These are phyloP conservation scores for Scutellaria minor DNA, from an alignment of 257 asterid genomes.

Conservation along the genomic window DNA sequence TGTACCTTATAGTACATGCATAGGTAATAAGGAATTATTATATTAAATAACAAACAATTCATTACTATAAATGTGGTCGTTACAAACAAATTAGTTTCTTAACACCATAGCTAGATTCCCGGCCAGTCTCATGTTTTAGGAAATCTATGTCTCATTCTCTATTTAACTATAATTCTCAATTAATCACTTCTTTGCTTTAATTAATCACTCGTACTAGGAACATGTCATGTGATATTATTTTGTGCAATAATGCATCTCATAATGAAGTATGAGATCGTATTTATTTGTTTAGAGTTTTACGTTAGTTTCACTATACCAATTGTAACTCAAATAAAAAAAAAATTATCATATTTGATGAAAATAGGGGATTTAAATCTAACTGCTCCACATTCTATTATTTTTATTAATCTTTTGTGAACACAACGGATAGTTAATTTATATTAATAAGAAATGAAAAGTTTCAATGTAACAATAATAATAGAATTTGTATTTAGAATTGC, in stretches of 20 bases:
- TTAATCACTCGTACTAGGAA: not conserved
- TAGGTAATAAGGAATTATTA: not conserved
- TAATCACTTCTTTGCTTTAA: not conserved
- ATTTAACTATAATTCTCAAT: not conserved
- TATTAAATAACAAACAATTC: not conserved
- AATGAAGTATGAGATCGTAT: not conserved
- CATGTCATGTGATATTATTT: slow-evolving; percentile 2
- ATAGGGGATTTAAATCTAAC: no score
- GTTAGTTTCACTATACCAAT: no score
- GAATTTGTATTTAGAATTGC: no score
- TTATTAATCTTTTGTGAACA: no score
- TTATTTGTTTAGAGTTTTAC: no score
- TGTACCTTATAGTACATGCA: not conserved
- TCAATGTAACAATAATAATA: no score
- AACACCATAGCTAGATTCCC: slow-evolving; percentile 72
- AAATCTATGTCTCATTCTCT: slow-evolving; percentile 44
- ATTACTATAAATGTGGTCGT: slow-evolving; percentile 3
- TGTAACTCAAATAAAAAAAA: no score
- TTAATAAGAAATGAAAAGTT: no score
- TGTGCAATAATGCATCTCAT: slow-evolving; percentile 3
- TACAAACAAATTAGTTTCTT: slow-evolving; percentile 43
- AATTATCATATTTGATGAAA: no score
- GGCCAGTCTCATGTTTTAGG: slow-evolving; percentile 45
- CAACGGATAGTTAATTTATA: no score
- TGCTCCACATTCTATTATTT: no score